A percentile compares a stretch with the other conserved stretches of the same genome.
Conservation (phyloP, 768 basidiomycete species). For the Botryobasidium botryosum region DNA sequence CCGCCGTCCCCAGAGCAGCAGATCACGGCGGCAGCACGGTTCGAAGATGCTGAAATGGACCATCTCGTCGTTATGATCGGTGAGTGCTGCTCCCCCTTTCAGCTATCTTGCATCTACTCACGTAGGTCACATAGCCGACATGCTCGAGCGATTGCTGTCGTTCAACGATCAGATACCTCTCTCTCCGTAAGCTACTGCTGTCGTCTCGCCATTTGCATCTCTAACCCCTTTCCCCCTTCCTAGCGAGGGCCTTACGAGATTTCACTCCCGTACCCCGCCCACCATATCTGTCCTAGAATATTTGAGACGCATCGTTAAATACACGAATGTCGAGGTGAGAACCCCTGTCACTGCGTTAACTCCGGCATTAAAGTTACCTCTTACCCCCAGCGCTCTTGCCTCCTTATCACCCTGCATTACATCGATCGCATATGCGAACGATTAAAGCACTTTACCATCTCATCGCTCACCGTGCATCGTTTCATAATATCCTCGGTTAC, state of each 20-base stretch:
- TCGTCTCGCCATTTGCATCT: slow-evolving; percentile 15
- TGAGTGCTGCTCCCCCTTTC: slow-evolving; percentile 21
- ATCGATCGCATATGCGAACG: slow-evolving; percentile 88
- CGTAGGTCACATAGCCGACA: slow-evolving; percentile 46
- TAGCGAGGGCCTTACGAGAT: slow-evolving; percentile 82
- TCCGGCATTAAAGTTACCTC: not conserved
- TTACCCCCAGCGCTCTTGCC: slow-evolving; percentile 44
- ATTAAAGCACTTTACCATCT: slow-evolving; percentile 76
- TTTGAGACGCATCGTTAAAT: slow-evolving; percentile 80
- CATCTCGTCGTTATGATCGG: slow-evolving; percentile 79
- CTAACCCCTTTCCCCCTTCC: slow-evolving; percentile 9
- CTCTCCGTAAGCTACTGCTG: slow-evolving; percentile 39
- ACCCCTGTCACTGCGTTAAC: not conserved
- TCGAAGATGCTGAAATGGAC: slow-evolving; percentile 73
- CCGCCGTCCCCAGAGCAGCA: no score
- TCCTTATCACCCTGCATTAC: slow-evolving; percentile 72
- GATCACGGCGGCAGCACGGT: no score
- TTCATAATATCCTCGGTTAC: slow-evolving; percentile 90
- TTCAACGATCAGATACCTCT: slow-evolving; percentile 96
- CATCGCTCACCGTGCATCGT: slow-evolving; percentile 92
- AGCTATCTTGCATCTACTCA: slow-evolving; percentile 7
- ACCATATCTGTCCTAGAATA: slow-evolving; percentile 83
- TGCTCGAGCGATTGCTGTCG: slow-evolving; percentile 84
- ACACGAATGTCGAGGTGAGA: slow-evolving; percentile 87
- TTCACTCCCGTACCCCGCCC: slow-evolving; percentile 88